phyloP scores from a whole-genome alignment of 176 grass and related monocot genomes.

The Eleusine coracana region DNA sequence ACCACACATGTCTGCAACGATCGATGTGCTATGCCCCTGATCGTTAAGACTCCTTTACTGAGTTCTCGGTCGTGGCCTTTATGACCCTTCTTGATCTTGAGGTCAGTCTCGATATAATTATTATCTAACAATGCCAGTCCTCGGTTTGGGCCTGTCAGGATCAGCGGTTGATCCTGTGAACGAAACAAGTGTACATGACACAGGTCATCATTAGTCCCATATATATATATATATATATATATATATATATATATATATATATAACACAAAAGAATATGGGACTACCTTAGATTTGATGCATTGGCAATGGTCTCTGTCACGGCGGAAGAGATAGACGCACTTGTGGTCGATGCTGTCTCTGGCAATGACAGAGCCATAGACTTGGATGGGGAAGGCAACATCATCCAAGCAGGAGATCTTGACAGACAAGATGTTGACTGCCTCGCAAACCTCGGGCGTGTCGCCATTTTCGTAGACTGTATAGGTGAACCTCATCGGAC shows the following conservation, averaged over 20 bases:
- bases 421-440: not conserved
- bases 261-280: no score
- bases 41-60: not conserved
- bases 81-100: not conserved
- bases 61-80: not conserved
- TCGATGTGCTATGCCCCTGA: not conserved
- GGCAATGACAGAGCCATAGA: not conserved
- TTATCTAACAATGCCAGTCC: not conserved
- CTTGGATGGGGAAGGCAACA: constrained; percentile 6
- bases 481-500: not conserved
- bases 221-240: no score
- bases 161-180: not conserved
- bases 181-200: no score
- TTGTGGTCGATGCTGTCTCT: not conserved
- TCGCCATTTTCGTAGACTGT: not conserved
- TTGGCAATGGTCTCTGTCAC: not conserved
- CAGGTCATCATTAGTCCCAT: no score
- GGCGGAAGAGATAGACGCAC: not conserved
- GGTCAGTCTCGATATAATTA: not conserved
- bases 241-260: no score
- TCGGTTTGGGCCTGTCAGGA: not conserved
- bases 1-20: not conserved
- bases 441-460: rapidly evolving
- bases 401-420: not conserved
- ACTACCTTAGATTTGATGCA: not conserved